A percentile compares a stretch with the other conserved stretches of the same genome.
These are phyloP conservation scores for Boletus pseudopeckii DNA, from an alignment of 768 basidiomycete species.

Conservation along the genomic window DNA sequence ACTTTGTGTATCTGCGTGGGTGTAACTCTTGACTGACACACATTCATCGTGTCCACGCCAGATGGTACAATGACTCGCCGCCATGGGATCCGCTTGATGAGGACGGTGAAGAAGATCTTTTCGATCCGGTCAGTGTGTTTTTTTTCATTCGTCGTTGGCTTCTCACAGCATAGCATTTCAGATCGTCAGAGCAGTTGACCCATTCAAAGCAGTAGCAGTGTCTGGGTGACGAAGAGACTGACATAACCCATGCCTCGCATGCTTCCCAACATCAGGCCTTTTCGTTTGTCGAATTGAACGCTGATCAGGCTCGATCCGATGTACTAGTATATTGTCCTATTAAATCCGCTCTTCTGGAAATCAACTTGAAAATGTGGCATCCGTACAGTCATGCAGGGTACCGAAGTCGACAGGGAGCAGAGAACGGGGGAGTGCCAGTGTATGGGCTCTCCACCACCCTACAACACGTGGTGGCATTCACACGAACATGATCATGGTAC, in stretches of 20 bases:
- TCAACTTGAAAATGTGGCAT: not conserved
- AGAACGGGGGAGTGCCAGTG: too few species aligned
- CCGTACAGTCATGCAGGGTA: too few species aligned
- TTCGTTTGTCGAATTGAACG: not conserved
- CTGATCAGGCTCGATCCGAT: not conserved
- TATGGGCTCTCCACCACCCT: too few species aligned
- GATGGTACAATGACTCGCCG: conserved; percentile 15
- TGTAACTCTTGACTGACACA: not conserved
- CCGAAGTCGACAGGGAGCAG: too few species aligned
- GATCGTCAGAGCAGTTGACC: conserved; percentile 6
- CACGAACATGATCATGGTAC: too few species aligned
- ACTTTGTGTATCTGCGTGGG: not conserved
- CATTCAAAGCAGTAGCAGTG: not conserved
- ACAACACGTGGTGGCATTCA: too few species aligned
- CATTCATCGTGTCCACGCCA: not conserved
- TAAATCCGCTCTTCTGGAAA: not conserved
- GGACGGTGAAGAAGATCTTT: conserved; percentile 22
- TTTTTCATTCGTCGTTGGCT: not conserved
- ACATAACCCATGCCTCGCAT: not conserved
- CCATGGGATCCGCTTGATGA: conserved; percentile 30
- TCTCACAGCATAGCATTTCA: conserved; percentile 4
- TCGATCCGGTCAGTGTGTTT: conserved; percentile 14
- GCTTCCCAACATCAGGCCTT: not conserved
- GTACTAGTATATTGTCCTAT: not conserved
- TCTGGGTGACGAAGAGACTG: not conserved